Base-by-base conservation (phyloP, 1,139 yeast genomes). In the Martiniozyma asiatica region DNA sequence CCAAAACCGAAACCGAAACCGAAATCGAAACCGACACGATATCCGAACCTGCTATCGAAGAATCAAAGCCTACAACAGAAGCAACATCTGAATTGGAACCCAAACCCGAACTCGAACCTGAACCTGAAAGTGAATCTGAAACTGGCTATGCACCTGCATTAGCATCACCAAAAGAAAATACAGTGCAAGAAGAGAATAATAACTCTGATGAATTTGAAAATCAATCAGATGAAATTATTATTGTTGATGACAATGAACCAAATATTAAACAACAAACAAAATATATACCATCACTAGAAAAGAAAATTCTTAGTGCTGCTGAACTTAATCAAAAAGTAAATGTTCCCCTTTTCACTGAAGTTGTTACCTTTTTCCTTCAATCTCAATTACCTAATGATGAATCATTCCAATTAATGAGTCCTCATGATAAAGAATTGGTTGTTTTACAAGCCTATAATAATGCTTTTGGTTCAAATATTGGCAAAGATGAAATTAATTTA, bases 341-440 rank as follows among this genome's bases (percentile, higher is more conserved):
- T 29, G 51, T 52, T 17, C 35, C 44, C 6, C 30, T 45, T 7
- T 53, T 53, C 40, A 53, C 51, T 30, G 47, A 48, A 14, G 40
- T 53, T 12, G 43, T 53, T 18, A 37, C 44, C 23, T 50, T 37
- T 28, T 48, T 49, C 38, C 36, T 53, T 19, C 32, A 39, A 7
- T 39, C 47, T 20, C 38, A 43, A 7, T 45, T 63, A 22, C 43
- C 62, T 21, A 48, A 55, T 15, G 56, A 58, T 33, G 55, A 60
- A 2, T 40, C 48, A 5, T 67, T 66, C 35, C 49, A 55, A 26
- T 44, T 40, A 3, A 44, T 61, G 18, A 35, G 62, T 2, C 59
- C 63, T 7, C 40, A 40, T 7, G 59, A 59, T 24, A 63, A 65
- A 37, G 46, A 45, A 20, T 22, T 24, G 8, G 34, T 31, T 12